These are phyloP conservation scores for Blastomyces parvus DNA, from an alignment of 2,329 filamentous ascomycete genomes.

Conservation along the genomic window DNA sequence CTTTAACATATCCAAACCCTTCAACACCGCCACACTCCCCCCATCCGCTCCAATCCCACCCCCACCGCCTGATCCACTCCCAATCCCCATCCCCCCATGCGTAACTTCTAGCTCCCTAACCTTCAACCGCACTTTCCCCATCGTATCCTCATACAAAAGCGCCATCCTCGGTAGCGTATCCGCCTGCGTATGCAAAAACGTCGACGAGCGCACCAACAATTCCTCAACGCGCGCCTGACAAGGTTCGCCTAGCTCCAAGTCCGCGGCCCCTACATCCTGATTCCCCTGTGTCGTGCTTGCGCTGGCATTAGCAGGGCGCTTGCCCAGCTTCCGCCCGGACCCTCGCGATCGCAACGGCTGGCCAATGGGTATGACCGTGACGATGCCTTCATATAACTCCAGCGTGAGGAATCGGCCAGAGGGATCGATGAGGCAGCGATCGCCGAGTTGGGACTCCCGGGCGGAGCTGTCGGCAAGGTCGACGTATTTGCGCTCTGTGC, in stretches of 20 bases:
- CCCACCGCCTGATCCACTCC: conserved; percentile 36
- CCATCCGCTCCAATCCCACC: conserved; percentile 38
- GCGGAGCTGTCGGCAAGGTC: conserved; percentile 53
- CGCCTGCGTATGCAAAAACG: conserved; percentile 51
- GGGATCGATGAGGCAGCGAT: conserved; percentile 76
- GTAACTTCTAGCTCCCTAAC: conserved; percentile 47
- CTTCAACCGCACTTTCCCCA: conserved; percentile 47
- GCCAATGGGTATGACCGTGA: conserved; percentile 54
- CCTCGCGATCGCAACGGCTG: conserved; percentile 27
- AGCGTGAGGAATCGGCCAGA: conserved; percentile 58
- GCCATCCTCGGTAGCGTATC: conserved; percentile 50
- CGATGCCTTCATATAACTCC: conserved; percentile 59
- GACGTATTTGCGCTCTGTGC: conserved; percentile 50
- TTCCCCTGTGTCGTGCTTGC: conserved; percentile 16
- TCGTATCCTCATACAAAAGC: conserved; percentile 55
- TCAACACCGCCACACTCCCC: conserved; percentile 42
- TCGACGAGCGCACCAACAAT: conserved; percentile 55
- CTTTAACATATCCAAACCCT: conserved; percentile 39
- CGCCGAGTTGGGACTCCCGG: conserved; percentile 69
- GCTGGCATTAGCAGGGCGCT: background rate
- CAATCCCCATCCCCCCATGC: conserved; percentile 38
- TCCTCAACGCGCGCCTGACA: conserved; percentile 56
- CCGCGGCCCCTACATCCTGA: conserved; percentile 22
- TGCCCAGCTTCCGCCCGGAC: background rate
- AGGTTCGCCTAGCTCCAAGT: conserved; percentile 52